These are phyloP conservation scores for Hygrophoropsis aurantiaca DNA, from an alignment of 768 basidiomycete species.

Conservation along the genomic window DNA sequence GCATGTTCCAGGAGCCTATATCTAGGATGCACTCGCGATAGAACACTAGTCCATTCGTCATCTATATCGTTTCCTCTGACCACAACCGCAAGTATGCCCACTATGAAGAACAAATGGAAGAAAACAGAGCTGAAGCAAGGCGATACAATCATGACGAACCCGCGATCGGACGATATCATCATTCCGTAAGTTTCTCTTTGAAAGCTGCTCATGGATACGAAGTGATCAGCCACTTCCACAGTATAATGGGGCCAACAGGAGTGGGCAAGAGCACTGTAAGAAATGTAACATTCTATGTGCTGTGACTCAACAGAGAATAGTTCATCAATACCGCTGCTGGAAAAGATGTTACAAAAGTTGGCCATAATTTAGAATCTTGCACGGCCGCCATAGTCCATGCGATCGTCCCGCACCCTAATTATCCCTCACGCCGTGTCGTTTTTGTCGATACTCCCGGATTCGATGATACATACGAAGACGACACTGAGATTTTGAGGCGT, in stretches of 20 bases:
- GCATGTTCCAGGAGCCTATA: too few relatives aligned
- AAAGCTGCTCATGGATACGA: too few relatives aligned
- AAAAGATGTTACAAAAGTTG: background rate
- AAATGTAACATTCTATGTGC: background rate
- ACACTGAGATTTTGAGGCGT: constrained; percentile 8
- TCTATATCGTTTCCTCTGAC: too few relatives aligned
- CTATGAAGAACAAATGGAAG: too few relatives aligned
- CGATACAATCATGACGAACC: too few relatives aligned
- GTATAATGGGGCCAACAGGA: constrained; percentile 30
- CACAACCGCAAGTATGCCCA: too few relatives aligned
- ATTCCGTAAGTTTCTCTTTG: background rate
- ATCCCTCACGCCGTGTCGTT: constrained; percentile 15
- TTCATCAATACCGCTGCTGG: too few relatives aligned
- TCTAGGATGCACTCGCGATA: too few relatives aligned
- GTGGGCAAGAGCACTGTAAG: constrained; percentile 30
- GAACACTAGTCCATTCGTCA: too few relatives aligned
- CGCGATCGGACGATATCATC: background rate
- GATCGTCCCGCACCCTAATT: constrained; percentile 13
- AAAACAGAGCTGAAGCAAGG: too few relatives aligned
- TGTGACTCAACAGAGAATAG: too few relatives aligned
- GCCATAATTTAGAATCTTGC: constrained; percentile 19
- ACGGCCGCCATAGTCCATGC: constrained; percentile 17
- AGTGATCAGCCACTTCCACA: constrained; percentile 1
- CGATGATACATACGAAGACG: constrained; percentile 16
- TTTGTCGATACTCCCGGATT: constrained; percentile 26